Evolutionary conservation across 345 rosid genomes (phyloP), one percentile per base, ranked within the genome.

Genomic region (Salix udensis): DNA sequence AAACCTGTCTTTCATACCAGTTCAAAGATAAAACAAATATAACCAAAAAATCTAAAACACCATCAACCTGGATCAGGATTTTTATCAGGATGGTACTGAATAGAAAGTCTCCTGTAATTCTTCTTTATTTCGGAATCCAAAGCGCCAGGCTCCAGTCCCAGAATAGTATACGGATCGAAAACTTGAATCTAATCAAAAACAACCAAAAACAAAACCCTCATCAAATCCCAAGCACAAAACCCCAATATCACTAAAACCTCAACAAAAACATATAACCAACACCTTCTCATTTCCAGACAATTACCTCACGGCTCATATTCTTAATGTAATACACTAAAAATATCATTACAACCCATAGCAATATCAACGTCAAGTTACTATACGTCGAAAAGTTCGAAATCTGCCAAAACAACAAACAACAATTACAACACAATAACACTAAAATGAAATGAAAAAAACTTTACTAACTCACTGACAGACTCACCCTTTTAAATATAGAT

Each of bases 1-100:
- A 64, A 73, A 16, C 58, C 69, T 42, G 75, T 5, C 44, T 70
- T 73, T n/a, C 70, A 46, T 50, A 53, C 67, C 34, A 61, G 65
- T 16, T 13, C 60, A 70, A 61, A 58, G 74, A 74, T 73, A 23
- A 34, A 24, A 67, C 13, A 73, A 21, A 14, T 14, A 50, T 73
- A 74, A 58, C 28, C 30, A 39, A 40, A 77, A n/a, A 44, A 81
- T 73, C 36, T 26, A 60, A 81, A 83, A 84, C 72, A 80, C 77
- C 71, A 69, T 79, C 73, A 85, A 94, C 99, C 97, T 94, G 98
- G 99, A 86, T 96, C 96, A 24, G 99, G 99, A 84, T 96, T 96
- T 90, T 96, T 96, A 81, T 96, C 99, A 73, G 97, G 99, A 90
- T 96, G 99, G 83, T 92, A 96, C 66, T 81, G 90, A 79, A 96